A percentile compares a stretch with the other conserved stretches of the same genome.
phyloP scores from a whole-genome alignment of 768 basidiomycete species.

The Serendipita sp. region DNA sequence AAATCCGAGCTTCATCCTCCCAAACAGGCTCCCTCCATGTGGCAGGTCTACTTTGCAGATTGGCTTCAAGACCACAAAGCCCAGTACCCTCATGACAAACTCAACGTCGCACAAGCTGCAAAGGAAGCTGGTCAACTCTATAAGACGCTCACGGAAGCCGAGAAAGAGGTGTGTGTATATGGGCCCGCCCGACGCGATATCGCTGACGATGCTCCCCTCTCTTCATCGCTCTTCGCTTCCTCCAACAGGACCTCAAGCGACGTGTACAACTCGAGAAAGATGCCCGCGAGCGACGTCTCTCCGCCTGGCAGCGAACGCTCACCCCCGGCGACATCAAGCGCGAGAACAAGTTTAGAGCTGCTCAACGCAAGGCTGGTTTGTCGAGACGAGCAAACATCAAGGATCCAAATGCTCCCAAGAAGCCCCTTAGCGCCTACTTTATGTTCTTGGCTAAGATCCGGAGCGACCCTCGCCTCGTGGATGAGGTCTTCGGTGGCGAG shows the following conservation, averaged over 20 bases:
- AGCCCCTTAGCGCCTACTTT: constrained; percentile 86
- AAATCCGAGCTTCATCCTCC: constrained; percentile 76
- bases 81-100: constrained; percentile 35
- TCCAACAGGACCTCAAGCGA: constrained; percentile 58
- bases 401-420: constrained; percentile 94
- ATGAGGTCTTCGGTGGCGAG: constrained; percentile 74
- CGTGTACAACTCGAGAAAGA: constrained; percentile 78
- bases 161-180: constrained; percentile 80
- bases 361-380: constrained; percentile 85
- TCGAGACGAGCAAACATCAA: constrained; percentile 89
- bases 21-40: constrained; percentile 83
- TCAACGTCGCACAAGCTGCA: constrained; percentile 89
- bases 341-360: constrained; percentile 82
- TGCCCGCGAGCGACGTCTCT: constrained; percentile 63
- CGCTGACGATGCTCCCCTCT: not conserved
- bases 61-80: constrained; percentile 57
- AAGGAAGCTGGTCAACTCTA: constrained; percentile 91
- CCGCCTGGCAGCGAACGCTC: constrained; percentile 65
- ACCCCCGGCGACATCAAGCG: constrained; percentile 90
- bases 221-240: constrained; percentile 11
- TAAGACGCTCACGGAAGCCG: constrained; percentile 54
- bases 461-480: constrained; percentile 57
- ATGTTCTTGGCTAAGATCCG: constrained; percentile 89
- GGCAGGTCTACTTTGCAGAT: constrained; percentile 94
- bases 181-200: constrained; percentile 9